phyloP scores from a whole-genome alignment of 208 protist species.

The Hexamita inflata region DNA sequence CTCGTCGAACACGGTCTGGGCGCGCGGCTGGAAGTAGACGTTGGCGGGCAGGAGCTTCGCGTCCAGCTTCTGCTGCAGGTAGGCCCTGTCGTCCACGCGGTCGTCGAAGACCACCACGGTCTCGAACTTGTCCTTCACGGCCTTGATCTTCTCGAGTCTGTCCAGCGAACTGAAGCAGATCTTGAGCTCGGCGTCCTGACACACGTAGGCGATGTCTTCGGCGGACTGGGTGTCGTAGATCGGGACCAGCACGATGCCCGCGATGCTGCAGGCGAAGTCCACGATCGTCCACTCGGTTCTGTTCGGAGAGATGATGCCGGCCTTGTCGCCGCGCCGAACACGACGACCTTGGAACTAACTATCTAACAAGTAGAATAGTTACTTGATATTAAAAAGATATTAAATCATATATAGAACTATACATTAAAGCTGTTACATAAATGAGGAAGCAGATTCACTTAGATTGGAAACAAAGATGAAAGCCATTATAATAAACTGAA shows the following conservation, averaged over 20 bases:
- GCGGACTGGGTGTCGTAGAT: conserved; percentile 20
- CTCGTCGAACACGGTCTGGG: background rate
- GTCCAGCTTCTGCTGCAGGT: background rate
- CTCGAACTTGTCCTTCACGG: conserved; percentile 23
- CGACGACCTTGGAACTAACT: background rate
- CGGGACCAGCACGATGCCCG: conserved; percentile 33
- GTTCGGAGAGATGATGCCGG: conserved; percentile 35
- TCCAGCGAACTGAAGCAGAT: conserved; percentile 14
- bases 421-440: background rate
- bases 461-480: background rate
- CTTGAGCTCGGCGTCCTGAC: background rate
- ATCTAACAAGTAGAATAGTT: background rate
- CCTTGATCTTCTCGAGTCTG: background rate
- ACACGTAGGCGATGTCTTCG: conserved; percentile 1
- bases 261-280: conserved; percentile 31
- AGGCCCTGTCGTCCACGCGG: conserved; percentile 2
- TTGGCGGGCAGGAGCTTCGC: background rate
- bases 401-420: conserved; percentile 5
- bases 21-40: background rate
- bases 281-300: conserved; percentile 28
- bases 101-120: conserved; percentile 52
- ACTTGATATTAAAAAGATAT: too few species aligned
- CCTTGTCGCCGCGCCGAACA: conserved; percentile 25
- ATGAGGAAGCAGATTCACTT: background rate
- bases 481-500: too few species aligned